These are phyloP conservation scores for Aspergillus aculeatinus DNA, from an alignment of 2,329 filamentous ascomycete genomes.

Conservation along the genomic window DNA sequence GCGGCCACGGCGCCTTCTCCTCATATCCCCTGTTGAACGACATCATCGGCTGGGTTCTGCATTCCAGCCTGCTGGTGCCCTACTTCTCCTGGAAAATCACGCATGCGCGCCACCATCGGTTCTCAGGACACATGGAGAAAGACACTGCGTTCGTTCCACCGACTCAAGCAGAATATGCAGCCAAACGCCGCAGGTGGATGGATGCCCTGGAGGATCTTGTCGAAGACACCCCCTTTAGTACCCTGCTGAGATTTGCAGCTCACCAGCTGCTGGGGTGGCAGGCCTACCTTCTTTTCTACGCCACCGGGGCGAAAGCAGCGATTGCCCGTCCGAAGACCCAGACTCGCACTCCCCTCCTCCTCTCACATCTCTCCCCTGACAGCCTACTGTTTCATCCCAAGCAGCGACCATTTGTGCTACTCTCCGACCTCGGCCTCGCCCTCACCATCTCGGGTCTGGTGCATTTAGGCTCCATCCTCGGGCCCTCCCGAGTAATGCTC, in stretches of 20 bases:
- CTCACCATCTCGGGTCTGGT: conserved; percentile 53
- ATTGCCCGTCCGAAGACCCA: neutral
- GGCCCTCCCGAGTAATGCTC: conserved; percentile 56
- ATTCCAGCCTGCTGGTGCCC: conserved; percentile 65
- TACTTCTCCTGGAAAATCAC: conserved; percentile 73
- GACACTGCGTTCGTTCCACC: conserved; percentile 64
- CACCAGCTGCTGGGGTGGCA: conserved; percentile 67
- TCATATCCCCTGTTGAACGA: conserved; percentile 57
- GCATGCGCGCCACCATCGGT: conserved; percentile 67
- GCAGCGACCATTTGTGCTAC: conserved; percentile 56
- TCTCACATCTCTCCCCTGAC: conserved; percentile 56
- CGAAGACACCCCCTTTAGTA: conserved; percentile 62
- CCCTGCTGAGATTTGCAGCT: conserved; percentile 52
- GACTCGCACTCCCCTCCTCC: conserved; percentile 19
- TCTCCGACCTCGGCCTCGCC: conserved; percentile 60
- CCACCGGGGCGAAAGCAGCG: conserved; percentile 42
- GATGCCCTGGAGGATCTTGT: conserved; percentile 50
- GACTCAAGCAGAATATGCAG: conserved; percentile 33
- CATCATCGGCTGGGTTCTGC: conserved; percentile 60
- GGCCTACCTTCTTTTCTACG: conserved; percentile 62
- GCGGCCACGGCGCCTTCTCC: conserved; percentile 67
- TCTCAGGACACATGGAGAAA: conserved; percentile 65
- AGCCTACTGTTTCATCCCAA: conserved; percentile 60
- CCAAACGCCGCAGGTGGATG: conserved; percentile 42
- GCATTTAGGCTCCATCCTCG: conserved; percentile 54